Base-by-base conservation (phyloP, 441 rosid species). In the Jatropha multifida region DNA sequence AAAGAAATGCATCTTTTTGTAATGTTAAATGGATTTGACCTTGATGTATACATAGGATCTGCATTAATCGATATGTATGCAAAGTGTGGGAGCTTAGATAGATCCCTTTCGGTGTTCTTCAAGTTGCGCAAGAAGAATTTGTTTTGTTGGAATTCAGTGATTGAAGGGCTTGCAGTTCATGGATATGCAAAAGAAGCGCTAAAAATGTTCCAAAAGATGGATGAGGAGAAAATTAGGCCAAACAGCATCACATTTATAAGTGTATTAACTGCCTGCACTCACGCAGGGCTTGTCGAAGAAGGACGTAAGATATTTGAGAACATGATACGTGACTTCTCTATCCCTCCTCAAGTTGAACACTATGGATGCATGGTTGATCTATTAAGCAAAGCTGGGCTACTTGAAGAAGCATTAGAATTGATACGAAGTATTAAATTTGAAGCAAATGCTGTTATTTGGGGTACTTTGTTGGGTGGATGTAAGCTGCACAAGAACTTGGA, bases 401-500 rank as follows among this genome's bases (percentile, higher is more conserved):
- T 78, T 17, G 77, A 62, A 60, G 81, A 73, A 78, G 81, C 81
- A 68, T 20, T 73, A 51, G 52, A 73, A 41, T 54, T 73, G 70
- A 78, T 78, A 68, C 55, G 77, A 74, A 52, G 4, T 10, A 78
- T 78, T 74, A 63, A 10, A 40, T 13, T 69, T 27, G n/a, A 68
- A 52, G 82, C 82, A 32, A 83, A 83, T 78, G 74, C 80, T 38
- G 76, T 78, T 62, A 76, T 83, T 3, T 81, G 86, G 86, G 86
- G 84, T 44, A 68, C 84, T 44, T 72, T 83, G 66, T 63, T 83
- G 48, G 64, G 80, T 73, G 81, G 77, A 73, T 78, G 77, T 69
- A 78, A 68, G 69, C 69, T 73, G 74, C 69, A 73, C 41, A 78
- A 61, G 71, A 78, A 74, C 71, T 74, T 78, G 54, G 48, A 74